phyloP scores from a whole-genome alignment of 306 rosid genomes.

The Bauhinia variegata region DNA sequence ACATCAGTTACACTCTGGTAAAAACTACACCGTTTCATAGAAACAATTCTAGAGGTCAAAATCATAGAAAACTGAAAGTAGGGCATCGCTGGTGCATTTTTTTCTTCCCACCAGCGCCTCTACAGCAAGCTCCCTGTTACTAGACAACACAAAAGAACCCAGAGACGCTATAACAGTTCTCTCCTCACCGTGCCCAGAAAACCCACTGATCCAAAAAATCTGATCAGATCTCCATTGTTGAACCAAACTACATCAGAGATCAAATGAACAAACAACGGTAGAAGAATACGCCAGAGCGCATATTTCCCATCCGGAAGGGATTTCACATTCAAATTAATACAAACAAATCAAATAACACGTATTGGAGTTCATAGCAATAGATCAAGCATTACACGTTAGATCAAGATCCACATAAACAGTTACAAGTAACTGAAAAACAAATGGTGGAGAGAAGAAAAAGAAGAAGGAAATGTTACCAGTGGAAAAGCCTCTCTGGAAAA shows the following conservation, averaged over 20 bases:
- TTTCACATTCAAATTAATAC: not conserved
- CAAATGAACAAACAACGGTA: not conserved
- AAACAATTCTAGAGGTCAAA: not conserved
- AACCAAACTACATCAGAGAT: not conserved
- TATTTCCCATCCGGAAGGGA: slow-evolving; percentile 1
- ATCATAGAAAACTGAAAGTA: not conserved
- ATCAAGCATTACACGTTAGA: slow-evolving; percentile 37
- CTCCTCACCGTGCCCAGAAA: too few relatives aligned
- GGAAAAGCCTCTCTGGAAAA: slow-evolving; percentile 60
- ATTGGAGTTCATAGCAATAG: not conserved
- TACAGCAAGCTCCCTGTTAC: not conserved
- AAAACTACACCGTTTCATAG: not conserved
- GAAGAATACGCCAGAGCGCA: not conserved
- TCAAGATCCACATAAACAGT: slow-evolving; percentile 37
- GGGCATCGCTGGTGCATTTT: slow-evolving; percentile 15
- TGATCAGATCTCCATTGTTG: slow-evolving; percentile 15
- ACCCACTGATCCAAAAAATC: not conserved
- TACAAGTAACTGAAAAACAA: not conserved
- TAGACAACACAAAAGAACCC: not conserved
- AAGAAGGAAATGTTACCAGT: slow-evolving; percentile 45
- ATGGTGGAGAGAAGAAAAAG: not conserved
- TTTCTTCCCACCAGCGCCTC: not conserved
- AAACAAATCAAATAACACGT: not conserved
- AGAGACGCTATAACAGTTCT: too few relatives aligned
- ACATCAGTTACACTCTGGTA: not conserved